phyloP scores from a whole-genome alignment of 2,329 filamentous ascomycete genomes.

The Aureobasidium mangrovei region DNA sequence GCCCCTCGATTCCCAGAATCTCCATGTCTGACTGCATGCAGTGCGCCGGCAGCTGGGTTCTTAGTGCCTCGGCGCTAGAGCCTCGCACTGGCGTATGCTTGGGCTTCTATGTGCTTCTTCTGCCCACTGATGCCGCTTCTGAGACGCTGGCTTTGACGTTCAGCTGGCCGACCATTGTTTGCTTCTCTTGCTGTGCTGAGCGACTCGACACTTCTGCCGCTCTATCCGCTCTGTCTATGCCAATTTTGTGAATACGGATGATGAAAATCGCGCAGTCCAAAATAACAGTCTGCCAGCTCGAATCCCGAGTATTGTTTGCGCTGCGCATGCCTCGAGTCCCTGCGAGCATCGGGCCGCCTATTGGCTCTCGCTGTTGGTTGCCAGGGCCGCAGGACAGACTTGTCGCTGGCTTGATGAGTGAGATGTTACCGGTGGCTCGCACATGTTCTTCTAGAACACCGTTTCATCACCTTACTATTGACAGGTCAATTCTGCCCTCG shows the following conservation, averaged over 20 bases:
- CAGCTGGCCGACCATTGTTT: background rate
- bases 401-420: background rate
- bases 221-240: background rate
- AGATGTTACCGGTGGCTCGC: background rate
- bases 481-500: constrained; percentile 2
- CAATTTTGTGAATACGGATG: background rate
- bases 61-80: constrained; percentile 2
- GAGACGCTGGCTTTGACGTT: constrained; percentile 3
- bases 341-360: background rate
- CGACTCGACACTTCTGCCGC: background rate
- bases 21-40: background rate
- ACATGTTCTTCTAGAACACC: background rate
- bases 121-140: background rate
- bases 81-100: constrained; percentile 7
- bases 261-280: background rate
- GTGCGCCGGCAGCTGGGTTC: constrained; percentile 3
- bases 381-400: background rate
- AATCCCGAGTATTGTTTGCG: too few species aligned
- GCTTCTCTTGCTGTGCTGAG: too few species aligned
- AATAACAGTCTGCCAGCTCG: background rate
- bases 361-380: background rate
- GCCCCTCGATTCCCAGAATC: background rate
- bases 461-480: constrained; percentile 6
- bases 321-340: too few species aligned
- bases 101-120: constrained; percentile 11